phyloP scores from a whole-genome alignment of 148 eudicot genomes.

The Silene latifolia region DNA sequence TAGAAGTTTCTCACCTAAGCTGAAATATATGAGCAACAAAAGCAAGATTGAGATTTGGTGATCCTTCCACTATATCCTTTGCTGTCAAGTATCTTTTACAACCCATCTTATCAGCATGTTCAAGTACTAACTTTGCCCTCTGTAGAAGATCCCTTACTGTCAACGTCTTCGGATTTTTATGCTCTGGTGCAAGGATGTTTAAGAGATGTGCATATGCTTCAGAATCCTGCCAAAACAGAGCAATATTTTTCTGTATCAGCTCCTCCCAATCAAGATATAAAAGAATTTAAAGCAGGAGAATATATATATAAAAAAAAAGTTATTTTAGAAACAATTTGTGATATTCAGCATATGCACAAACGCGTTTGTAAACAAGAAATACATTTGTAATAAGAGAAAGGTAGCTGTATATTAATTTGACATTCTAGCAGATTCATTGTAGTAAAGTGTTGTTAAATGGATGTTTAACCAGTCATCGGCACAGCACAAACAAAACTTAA shows the following conservation, averaged over 20 bases:
- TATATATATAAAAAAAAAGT: background rate
- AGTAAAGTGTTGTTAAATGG: background rate
- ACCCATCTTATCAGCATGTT: slow-evolving; percentile 99
- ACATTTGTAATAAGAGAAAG: background rate
- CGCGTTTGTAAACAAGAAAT: background rate
- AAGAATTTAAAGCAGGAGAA: background rate
- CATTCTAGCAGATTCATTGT: background rate
- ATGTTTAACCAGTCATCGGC: background rate
- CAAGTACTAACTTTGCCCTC: slow-evolving; percentile 91
- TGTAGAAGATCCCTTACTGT: slow-evolving; percentile 60
- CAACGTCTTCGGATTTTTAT: slow-evolving; percentile 64
- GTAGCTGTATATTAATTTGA: background rate
- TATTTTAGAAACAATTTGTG: background rate
- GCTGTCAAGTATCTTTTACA: slow-evolving; percentile 99
- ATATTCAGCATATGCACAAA: background rate
- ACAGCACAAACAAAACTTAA: background rate
- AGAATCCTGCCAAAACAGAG: slow-evolving; percentile 61
- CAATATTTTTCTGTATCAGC: background rate
- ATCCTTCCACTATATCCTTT: slow-evolving; percentile 96
- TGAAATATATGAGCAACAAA: slow-evolving; percentile 98
- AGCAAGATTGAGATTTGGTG: slow-evolving; percentile 97
- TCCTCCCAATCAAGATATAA: background rate
- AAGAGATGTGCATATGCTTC: slow-evolving; percentile 93
- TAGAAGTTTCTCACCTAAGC: slow-evolving; percentile 62
- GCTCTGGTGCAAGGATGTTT: slow-evolving; percentile 93